Evolutionary conservation across 2,329 filamentous ascomycete genomes (phyloP).

Genomic region (Alternaria incomplexa): DNA sequence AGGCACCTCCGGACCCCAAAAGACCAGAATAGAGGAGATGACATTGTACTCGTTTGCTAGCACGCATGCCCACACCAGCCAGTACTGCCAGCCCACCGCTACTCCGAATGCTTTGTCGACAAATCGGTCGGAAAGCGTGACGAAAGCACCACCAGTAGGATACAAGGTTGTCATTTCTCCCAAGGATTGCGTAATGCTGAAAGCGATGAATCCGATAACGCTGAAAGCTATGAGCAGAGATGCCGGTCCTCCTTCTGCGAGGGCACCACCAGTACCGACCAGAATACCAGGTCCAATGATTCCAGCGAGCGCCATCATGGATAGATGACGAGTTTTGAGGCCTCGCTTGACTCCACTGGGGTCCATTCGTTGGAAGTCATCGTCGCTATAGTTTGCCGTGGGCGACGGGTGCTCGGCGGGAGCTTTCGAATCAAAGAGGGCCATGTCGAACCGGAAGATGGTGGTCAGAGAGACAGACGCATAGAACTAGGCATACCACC

Average conservation of each 20-base stretch:
- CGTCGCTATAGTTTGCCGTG: constrained; percentile 27
- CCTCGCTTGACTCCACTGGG: constrained; percentile 71
- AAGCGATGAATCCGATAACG: constrained; percentile 73
- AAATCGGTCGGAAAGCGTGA: constrained; percentile 72
- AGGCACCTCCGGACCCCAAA: constrained; percentile 64
- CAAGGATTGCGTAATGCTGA: constrained; percentile 72
- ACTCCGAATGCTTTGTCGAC: constrained; percentile 33
- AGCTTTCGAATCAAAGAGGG: constrained; percentile 28
- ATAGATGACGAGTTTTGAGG: constrained; percentile 70
- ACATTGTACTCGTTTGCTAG: constrained; percentile 75
- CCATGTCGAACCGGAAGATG: constrained; percentile 18
- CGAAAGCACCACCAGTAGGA: constrained; percentile 73
- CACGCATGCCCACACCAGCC: constrained; percentile 68
- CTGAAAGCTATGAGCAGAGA: constrained; percentile 77
- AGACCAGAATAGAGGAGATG: constrained; percentile 68
- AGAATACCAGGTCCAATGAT: constrained; percentile 73
- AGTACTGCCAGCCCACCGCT: constrained; percentile 43
- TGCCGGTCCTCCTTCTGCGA: constrained; percentile 72
- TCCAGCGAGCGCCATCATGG: constrained; percentile 60
- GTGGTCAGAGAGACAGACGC: background rate
- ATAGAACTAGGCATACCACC: background rate
- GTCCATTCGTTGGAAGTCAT: constrained; percentile 53
- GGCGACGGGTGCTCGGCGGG: constrained; percentile 22
- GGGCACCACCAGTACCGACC: constrained; percentile 72
- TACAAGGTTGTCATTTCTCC: constrained; percentile 78